These are phyloP conservation scores for Solanum neorickii DNA, from an alignment of 257 asterid species.

Conservation along the genomic window DNA sequence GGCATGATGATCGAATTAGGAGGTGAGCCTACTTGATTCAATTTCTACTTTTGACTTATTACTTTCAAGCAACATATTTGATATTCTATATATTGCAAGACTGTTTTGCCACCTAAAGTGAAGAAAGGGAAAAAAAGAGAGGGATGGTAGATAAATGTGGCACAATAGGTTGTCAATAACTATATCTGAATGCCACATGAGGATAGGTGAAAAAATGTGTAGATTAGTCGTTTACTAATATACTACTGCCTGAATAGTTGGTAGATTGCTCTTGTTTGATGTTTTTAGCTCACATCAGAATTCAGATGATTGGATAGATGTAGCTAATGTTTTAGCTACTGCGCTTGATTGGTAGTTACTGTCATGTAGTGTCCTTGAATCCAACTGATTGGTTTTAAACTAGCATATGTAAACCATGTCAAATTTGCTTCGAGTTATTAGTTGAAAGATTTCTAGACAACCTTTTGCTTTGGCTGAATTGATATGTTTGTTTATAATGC, in stretches of 20 bases:
- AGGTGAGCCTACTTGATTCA: conserved; percentile 15
- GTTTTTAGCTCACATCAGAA: background rate
- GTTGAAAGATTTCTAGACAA: background rate
- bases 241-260: background rate
- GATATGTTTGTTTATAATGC: background rate
- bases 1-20: conserved; percentile 40
- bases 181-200: background rate
- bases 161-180: background rate
- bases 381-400: background rate
- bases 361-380: background rate
- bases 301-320: background rate
- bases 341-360: background rate
- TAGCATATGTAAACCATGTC: background rate
- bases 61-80: background rate
- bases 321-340: background rate
- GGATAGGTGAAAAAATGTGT: background rate
- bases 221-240: background rate
- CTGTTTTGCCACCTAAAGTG: background rate
- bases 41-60: background rate
- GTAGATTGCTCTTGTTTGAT: background rate
- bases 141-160: background rate
- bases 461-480: background rate
- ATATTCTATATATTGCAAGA: background rate
- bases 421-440: background rate
- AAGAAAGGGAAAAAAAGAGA: background rate